Evolutionary conservation across 2,329 filamentous ascomycete genomes (phyloP).

Genomic region (Pseudocercospora crystallina): DNA sequence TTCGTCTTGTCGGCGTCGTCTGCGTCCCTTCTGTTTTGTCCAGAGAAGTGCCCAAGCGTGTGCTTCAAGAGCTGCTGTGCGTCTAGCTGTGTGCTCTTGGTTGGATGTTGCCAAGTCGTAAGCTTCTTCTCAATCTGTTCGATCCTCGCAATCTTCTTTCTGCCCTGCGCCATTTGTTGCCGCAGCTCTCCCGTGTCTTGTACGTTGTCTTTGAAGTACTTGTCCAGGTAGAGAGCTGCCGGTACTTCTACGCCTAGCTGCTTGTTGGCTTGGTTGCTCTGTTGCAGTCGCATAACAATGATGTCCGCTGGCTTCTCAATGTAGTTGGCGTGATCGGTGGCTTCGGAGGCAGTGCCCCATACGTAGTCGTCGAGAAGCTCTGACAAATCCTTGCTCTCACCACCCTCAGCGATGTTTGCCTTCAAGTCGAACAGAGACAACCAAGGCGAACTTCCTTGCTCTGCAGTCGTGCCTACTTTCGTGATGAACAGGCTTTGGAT

Average conservation of each 20-base stretch:
- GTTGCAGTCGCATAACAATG: slow-evolving; percentile 50
- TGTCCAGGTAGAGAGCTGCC: slow-evolving; percentile 57
- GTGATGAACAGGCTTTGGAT: slow-evolving; percentile 30
- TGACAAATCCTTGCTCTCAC: slow-evolving; percentile 11
- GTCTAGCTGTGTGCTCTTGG: slow-evolving; percentile 35
- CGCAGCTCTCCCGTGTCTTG: slow-evolving; percentile 50
- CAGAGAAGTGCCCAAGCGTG: slow-evolving; percentile 34
- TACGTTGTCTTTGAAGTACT: slow-evolving; percentile 57
- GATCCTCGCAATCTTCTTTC: slow-evolving; percentile 33
- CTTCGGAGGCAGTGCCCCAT: slow-evolving; percentile 31
- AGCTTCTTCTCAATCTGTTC: slow-evolving; percentile 38
- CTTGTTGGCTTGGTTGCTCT: slow-evolving; percentile 34
- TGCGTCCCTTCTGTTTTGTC: slow-evolving; percentile 25
- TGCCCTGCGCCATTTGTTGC: slow-evolving; percentile 37
- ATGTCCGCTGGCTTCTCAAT: slow-evolving; percentile 54
- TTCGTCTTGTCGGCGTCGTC: slow-evolving; percentile 25
- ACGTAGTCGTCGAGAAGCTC: slow-evolving; percentile 33
- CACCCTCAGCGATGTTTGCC: slow-evolving; percentile 13
- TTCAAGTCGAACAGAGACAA: slow-evolving; percentile 22
- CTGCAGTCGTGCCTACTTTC: slow-evolving; percentile 24
- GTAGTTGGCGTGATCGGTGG: slow-evolving; percentile 24
- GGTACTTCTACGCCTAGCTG: slow-evolving; percentile 53
- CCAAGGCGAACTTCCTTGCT: slow-evolving; percentile 22
- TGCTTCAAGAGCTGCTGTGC: slow-evolving; percentile 39
- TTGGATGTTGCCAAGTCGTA: slow-evolving; percentile 36